phyloP scores from a whole-genome alignment of 257 asterid species.

The Agastache rugosa region DNA sequence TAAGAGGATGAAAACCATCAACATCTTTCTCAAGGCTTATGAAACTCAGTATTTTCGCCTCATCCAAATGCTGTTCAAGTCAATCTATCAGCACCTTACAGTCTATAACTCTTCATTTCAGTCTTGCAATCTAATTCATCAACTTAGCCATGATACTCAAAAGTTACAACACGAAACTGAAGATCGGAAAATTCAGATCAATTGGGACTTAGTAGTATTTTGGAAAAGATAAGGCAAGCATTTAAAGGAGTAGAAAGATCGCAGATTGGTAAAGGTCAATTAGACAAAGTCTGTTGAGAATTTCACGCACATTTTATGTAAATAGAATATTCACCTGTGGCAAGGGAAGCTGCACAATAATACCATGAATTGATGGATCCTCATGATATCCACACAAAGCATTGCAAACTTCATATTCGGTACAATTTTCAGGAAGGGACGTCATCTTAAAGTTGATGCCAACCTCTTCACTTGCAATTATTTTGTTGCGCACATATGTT shows the following conservation, averaged over 20 bases:
- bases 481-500: conserved; percentile 78
- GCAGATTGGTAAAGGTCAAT: background rate
- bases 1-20: conserved; percentile 77
- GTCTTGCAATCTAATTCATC: conserved; percentile 13
- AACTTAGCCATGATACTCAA: conserved; percentile 9
- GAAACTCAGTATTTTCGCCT: conserved; percentile 51
- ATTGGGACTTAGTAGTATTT: background rate
- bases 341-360: conserved; percentile 93
- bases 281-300: background rate
- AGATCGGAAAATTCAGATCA: conserved; percentile 23
- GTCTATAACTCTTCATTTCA: background rate
- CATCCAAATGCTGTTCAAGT: conserved; percentile 64
- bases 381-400: conserved; percentile 61
- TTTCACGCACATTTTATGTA: background rate
- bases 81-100: conserved; percentile 32
- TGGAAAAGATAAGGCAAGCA: background rate
- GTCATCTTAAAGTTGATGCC: conserved; percentile 67
- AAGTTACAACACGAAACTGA: conserved; percentile 15
- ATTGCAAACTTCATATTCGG: conserved; percentile 60
- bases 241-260: conserved; percentile 10
- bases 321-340: conserved; percentile 63
- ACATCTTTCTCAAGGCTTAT: conserved; percentile 70
- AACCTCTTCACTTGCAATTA: conserved; percentile 78
- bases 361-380: conserved; percentile 79
- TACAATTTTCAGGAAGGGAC: conserved; percentile 67